Evolutionary conservation across 1,139 yeast genomes (phyloP), one percentile per base, ranked within the genome.

Genomic region (Debaryomyces subglobosus): DNA sequence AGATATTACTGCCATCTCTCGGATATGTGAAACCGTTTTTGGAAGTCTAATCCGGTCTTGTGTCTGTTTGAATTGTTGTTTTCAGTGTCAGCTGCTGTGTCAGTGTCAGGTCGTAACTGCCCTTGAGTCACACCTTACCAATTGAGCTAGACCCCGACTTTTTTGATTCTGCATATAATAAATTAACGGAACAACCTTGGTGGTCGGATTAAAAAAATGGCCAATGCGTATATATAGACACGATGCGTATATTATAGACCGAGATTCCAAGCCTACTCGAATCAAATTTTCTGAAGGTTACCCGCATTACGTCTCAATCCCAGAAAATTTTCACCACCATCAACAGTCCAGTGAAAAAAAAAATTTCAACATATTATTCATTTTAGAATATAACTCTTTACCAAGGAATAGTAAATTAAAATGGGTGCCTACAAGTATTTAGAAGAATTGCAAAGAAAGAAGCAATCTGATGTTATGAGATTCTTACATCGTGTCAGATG

Each of bases 351-450:
- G 33, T 18, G 18, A 16, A 33, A 46, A 41, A 45, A 45, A 43
- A 39, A 21, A 29, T 33, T 32, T 39, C 29, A 34, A 4, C 12
- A 9, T 47, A 37, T 30, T 23, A 15, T 12, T 25, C 37, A 20
- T 20, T 18, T 40, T 18, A 33, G n/a, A 15, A 15, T 23, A 27
- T 27, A 35, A 43, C 27, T 40, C 25, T 29, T 33, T 43, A 30
- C 39, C 43, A 30, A 29, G 44, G 44, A 41, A 44, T 39, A 49
- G 43, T 42, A 38, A 46, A 45, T 29, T 48, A 73, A 64, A 75
- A 89, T 94, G 99, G 98, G 99, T 86, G 99, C 99, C 85, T 94
- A 94, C 96, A 94, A 94, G 81, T 94, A 94, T 80, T 87, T 94
- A 78, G 97, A 94, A 84, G 99, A 94, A 82, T 86, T 95, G 79